phyloP scores from a whole-genome alignment of 2,329 filamentous ascomycete species.

The Botrytis byssoidea region DNA sequence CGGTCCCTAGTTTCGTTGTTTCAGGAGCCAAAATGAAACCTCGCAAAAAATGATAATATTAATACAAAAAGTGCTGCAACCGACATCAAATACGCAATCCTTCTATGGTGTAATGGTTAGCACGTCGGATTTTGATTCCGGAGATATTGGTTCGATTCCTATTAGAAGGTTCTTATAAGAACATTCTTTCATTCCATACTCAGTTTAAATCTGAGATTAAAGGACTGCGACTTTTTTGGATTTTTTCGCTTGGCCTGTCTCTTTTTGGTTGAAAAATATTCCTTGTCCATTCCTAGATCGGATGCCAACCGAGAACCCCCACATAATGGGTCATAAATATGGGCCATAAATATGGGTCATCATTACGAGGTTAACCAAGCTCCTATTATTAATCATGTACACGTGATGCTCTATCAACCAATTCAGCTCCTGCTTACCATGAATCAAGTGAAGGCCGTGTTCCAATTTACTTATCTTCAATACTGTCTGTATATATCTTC shows the following conservation, averaged over 20 bases:
- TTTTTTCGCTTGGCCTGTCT: not conserved
- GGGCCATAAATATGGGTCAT: not conserved
- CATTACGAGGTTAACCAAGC: not conserved
- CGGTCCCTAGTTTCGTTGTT: not conserved
- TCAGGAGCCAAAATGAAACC: too few species aligned
- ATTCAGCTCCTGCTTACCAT: not conserved
- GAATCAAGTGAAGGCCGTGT: not conserved
- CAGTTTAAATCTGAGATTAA: slow-evolving; percentile 16
- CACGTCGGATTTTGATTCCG: slow-evolving; percentile 22
- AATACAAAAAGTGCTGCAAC: fast-evolving
- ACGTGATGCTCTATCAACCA: not conserved
- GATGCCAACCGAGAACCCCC: not conserved
- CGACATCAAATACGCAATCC: not conserved
- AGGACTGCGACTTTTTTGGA: not conserved
- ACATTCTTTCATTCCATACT: slow-evolving; percentile 11
- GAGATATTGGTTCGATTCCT: slow-evolving; percentile 18
- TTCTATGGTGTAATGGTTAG: slow-evolving; percentile 23
- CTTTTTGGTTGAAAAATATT: not conserved
- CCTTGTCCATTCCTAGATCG: not conserved
- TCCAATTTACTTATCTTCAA: not conserved
- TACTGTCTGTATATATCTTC: not conserved
- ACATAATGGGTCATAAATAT: not conserved
- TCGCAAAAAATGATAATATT: fast-evolving
- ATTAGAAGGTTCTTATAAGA: slow-evolving; percentile 18
- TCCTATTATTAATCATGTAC: not conserved